These are phyloP conservation scores for Allium cepa DNA, from an alignment of 106 monocot genomes.

Conservation along the genomic window DNA sequence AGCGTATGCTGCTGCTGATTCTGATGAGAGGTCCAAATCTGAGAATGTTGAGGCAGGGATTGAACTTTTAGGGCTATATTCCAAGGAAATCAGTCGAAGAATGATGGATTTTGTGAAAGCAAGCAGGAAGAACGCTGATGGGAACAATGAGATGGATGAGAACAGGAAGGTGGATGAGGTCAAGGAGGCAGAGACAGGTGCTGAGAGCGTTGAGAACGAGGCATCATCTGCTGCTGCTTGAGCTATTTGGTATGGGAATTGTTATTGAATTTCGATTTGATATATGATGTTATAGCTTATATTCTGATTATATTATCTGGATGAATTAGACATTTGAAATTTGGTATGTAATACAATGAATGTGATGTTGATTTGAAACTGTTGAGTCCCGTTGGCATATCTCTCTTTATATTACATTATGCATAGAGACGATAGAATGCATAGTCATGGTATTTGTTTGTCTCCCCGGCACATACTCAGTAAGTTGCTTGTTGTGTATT, in stretches of 20 bases:
- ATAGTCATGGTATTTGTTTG: no score
- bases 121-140: not conserved
- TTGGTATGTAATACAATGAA: not conserved
- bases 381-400: no score
- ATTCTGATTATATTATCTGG: not conserved
- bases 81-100: conserved; percentile 45
- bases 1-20: not conserved
- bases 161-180: not conserved
- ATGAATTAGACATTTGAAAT: not conserved
- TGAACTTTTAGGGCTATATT: conserved; percentile 38
- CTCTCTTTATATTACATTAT: no score
- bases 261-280: conserved; percentile 2
- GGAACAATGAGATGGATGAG: not conserved
- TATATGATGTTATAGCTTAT: not conserved
- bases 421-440: no score
- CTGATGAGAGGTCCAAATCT: not conserved
- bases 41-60: conserved; percentile 31
- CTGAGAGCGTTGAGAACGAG: not conserved
- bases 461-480: no score
- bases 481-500: no score
- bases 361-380: no score
- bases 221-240: conserved; percentile 1
- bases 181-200: not conserved
- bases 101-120: conserved; percentile 32
- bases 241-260: not conserved